phyloP scores from a whole-genome alignment of 768 basidiomycete species.

The Trametes cingulata region DNA sequence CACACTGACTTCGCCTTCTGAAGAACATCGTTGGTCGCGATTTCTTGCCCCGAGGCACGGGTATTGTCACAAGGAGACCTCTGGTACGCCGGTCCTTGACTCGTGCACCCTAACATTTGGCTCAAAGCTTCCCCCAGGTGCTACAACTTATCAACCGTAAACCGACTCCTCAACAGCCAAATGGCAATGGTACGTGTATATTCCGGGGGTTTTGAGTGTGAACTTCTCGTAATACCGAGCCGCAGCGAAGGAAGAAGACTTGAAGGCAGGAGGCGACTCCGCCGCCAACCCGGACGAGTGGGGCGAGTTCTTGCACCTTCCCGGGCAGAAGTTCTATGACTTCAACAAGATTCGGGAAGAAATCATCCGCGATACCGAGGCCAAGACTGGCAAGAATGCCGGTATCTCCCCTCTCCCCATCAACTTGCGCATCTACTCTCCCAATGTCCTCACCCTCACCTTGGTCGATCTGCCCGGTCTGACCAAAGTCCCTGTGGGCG shows the following conservation, averaged over 20 bases:
- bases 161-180: slow-evolving; percentile 46
- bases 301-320: slow-evolving; percentile 98
- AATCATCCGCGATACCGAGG: slow-evolving; percentile 95
- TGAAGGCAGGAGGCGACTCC: slow-evolving; percentile 47
- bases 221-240: neutral
- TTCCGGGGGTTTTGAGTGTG: neutral
- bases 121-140: slow-evolving; percentile 47
- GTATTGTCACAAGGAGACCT: slow-evolving; percentile 97
- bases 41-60: slow-evolving; percentile 97
- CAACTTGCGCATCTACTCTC: slow-evolving; percentile 96
- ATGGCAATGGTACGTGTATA: slow-evolving; percentile 45
- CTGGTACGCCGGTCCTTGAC: slow-evolving; percentile 55
- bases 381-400: slow-evolving; percentile 97
- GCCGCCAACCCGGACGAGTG: slow-evolving; percentile 92
- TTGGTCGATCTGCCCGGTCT: slow-evolving; percentile 97
- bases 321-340: slow-evolving; percentile 97
- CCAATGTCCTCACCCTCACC: slow-evolving; percentile 95
- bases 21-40: slow-evolving; percentile 98
- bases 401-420: slow-evolving; percentile 97
- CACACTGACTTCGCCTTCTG: neutral
- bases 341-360: slow-evolving; percentile 96
- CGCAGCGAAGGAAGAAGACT: slow-evolving; percentile 42
- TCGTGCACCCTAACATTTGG: neutral
- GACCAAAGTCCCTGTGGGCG: slow-evolving; percentile 86
- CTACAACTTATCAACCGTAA: slow-evolving; percentile 93